These are phyloP conservation scores for Daldinia decipiens DNA, from an alignment of 495 filamentous ascomycete genomes.

Conservation along the genomic window DNA sequence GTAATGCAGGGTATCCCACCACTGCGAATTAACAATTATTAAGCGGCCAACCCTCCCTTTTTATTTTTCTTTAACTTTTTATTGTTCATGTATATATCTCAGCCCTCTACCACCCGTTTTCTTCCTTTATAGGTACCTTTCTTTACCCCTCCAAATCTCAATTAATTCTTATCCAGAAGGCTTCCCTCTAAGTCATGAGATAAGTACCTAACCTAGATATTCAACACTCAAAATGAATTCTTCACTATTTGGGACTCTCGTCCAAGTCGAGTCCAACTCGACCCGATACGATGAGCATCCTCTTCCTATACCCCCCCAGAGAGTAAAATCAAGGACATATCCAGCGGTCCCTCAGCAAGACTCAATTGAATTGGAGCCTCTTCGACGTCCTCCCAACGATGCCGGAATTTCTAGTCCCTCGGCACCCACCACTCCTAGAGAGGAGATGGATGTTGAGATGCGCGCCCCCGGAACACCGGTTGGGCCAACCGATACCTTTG, in stretches of 20 bases:
- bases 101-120: too few species aligned
- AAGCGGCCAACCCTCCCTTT: neutral
- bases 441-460: slow-evolving; percentile 63
- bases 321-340: slow-evolving; percentile 51
- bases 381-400: slow-evolving; percentile 31
- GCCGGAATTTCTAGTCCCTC: slow-evolving; percentile 37
- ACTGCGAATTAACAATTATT: slow-evolving; percentile 12
- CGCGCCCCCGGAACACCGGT: slow-evolving; percentile 58
- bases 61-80: neutral
- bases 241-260: slow-evolving; percentile 41
- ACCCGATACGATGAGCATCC: slow-evolving; percentile 22
- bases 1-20: slow-evolving; percentile 6
- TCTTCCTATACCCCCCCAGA: slow-evolving; percentile 49
- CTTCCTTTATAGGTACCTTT: neutral
- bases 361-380: slow-evolving; percentile 49
- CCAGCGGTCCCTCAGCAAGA: slow-evolving; percentile 52
- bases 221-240: slow-evolving; percentile 39
- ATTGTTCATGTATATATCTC: too few species aligned
- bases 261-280: slow-evolving; percentile 47
- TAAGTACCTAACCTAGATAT: slow-evolving; percentile 21
- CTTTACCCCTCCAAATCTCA: neutral
- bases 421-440: slow-evolving; percentile 53
- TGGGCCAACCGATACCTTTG: slow-evolving; percentile 49
- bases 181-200: slow-evolving; percentile 17
- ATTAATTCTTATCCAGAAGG: neutral